Conservation (phyloP, 176 grass and related monocot genomes). For the Tuctoria greenei region DNA sequence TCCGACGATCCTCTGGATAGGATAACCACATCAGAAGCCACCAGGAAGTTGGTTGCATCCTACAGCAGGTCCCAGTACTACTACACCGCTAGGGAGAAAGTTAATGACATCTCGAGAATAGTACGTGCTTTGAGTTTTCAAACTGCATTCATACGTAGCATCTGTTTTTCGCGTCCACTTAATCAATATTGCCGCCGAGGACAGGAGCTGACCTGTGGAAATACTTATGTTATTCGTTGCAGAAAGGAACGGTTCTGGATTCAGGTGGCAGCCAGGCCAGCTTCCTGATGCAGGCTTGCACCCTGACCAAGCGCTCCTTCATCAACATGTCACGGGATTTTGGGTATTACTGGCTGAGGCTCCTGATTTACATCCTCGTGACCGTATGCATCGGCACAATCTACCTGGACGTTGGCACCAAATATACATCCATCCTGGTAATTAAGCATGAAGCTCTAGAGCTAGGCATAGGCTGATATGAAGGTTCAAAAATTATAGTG, state of each 20-base stretch:
- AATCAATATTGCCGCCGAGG: background rate
- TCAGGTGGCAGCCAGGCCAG: constrained; percentile 84
- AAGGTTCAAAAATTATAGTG: constrained; percentile 30
- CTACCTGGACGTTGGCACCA: constrained; percentile 85
- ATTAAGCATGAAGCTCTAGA: constrained; percentile 2
- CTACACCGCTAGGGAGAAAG: constrained; percentile 73
- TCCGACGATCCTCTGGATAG: constrained; percentile 81
- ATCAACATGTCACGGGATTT: constrained; percentile 96
- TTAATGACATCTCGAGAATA: constrained; percentile 80
- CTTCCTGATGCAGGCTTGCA: constrained; percentile 84
- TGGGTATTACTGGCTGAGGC: constrained; percentile 95
- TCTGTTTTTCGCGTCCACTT: background rate
- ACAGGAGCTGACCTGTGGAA: constrained; percentile 15
- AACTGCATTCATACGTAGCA: constrained; percentile 14
- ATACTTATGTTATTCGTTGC: constrained; percentile 30
- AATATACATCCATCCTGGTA: constrained; percentile 92
- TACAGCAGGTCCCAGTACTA: constrained; percentile 71
- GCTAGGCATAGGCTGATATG: background rate
- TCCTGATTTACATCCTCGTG: constrained; percentile 84
- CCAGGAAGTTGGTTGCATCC: constrained; percentile 57
- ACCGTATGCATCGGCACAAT: constrained; percentile 94
- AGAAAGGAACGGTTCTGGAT: constrained; percentile 93
- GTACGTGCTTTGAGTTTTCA: constrained; percentile 43
- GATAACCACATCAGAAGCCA: constrained; percentile 89
- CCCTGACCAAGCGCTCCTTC: constrained; percentile 85